Conservation (phyloP, 73 alveolate genomes). For the Blepharisma japonicum region DNA sequence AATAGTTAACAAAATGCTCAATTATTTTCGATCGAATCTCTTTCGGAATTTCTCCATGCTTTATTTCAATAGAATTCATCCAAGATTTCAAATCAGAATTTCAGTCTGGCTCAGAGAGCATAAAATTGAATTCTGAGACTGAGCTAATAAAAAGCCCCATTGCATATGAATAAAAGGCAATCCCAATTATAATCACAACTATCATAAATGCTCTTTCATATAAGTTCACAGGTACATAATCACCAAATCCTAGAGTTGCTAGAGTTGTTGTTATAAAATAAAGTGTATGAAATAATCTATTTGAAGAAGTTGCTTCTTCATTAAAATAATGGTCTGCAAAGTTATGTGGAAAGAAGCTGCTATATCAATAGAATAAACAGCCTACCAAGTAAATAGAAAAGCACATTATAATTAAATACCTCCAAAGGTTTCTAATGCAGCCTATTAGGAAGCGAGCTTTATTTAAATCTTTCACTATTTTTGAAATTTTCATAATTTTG, state of each 20-base stretch:
- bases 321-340: too few species aligned
- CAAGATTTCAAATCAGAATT: not conserved
- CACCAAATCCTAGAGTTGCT: slow-evolving; percentile 24
- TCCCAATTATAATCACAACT: not conserved
- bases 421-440: too few species aligned
- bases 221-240: not conserved
- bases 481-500: too few species aligned
- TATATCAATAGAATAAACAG: too few species aligned
- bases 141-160: not conserved
- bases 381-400: too few species aligned
- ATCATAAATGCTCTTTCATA: slow-evolving; percentile 14
- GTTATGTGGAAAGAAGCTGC: too few species aligned
- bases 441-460: too few species aligned
- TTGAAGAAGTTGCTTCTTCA: too few species aligned
- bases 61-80: not conserved
- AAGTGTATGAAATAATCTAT: not conserved
- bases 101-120: not conserved
- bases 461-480: too few species aligned
- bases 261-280: slow-evolving; percentile 18
- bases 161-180: not conserved
- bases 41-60: not conserved
- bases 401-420: too few species aligned
- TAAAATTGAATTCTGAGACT: not conserved
- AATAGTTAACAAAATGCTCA: not conserved
- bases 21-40: not conserved